phyloP scores from a whole-genome alignment of 2,329 filamentous ascomycete genomes.

The Orbilia brochopaga region DNA sequence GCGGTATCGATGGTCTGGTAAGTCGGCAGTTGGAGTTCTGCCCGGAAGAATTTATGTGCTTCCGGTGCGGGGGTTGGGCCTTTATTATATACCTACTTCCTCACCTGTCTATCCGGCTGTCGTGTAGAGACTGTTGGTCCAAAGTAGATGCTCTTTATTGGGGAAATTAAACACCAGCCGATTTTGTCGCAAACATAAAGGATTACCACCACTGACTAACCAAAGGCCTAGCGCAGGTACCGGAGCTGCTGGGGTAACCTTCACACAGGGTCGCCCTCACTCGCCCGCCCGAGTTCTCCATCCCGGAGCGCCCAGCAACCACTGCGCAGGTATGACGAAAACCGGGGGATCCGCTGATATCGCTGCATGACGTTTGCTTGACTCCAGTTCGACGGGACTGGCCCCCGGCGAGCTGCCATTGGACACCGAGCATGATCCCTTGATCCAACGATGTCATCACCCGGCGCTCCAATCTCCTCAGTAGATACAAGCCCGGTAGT shows the following conservation, averaged over 20 bases:
- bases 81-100: no score
- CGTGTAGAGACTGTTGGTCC: no score
- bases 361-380: slow-evolving; percentile 37
- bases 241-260: slow-evolving; percentile 17
- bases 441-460: not conserved
- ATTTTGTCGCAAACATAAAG: slow-evolving; percentile 31
- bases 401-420: not conserved
- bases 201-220: not conserved
- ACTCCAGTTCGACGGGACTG: not conserved
- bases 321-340: slow-evolving; percentile 16
- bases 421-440: not conserved
- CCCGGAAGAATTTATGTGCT: not conserved
- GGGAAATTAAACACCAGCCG: slow-evolving; percentile 27
- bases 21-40: no score
- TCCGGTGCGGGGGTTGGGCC: no score
- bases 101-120: no score
- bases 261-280: slow-evolving; percentile 1
- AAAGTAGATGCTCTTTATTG: slow-evolving; percentile 23
- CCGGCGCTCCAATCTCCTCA: not conserved
- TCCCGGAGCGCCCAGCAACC: slow-evolving; percentile 16
- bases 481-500: no score
- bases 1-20: not conserved
- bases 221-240: slow-evolving; percentile 19
- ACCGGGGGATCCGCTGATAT: slow-evolving; percentile 27
- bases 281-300: no score